Conservation (phyloP, 2,329 filamentous ascomycete species). For the Claviceps fusiformis region DNA sequence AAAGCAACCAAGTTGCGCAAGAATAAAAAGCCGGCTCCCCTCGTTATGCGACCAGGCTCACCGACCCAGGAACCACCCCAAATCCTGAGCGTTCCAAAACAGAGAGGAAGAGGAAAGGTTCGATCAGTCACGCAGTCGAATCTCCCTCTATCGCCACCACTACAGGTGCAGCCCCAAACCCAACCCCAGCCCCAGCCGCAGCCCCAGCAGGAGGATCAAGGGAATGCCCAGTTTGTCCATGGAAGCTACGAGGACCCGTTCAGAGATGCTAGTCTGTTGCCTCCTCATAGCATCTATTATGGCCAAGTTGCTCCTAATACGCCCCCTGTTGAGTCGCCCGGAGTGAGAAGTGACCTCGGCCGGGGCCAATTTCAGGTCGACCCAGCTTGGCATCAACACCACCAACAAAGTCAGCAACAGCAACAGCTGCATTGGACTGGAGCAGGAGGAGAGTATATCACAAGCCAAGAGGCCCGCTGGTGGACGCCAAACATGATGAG, state of each 20-base stretch:
- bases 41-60: constrained; percentile 14
- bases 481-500: constrained; percentile 19
- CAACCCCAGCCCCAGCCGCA: neutral
- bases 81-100: constrained; percentile 20
- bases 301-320: constrained; percentile 20
- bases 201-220: constrained; percentile 12
- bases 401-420: constrained; percentile 13
- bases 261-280: constrained; percentile 14
- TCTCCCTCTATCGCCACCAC: constrained; percentile 12
- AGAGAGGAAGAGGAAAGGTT: constrained; percentile 15
- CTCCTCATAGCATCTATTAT: constrained; percentile 17
- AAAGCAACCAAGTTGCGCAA: constrained; percentile 24
- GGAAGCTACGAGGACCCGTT: constrained; percentile 27
- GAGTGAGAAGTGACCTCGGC: constrained; percentile 18
- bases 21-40: constrained; percentile 12
- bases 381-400: constrained; percentile 9
- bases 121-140: constrained; percentile 8
- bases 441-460: constrained; percentile 16
- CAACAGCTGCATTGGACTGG: constrained; percentile 12
- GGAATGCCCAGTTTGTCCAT: constrained; percentile 18
- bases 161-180: constrained; percentile 5
- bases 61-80: constrained; percentile 17
- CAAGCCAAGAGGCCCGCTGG: constrained; percentile 14
- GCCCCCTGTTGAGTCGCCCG: constrained; percentile 26
- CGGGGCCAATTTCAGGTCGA: constrained; percentile 14